These are phyloP conservation scores for Geranomyces michiganensis DNA, from an alignment of 192 early-diverging fungal species.

Conservation along the genomic window DNA sequence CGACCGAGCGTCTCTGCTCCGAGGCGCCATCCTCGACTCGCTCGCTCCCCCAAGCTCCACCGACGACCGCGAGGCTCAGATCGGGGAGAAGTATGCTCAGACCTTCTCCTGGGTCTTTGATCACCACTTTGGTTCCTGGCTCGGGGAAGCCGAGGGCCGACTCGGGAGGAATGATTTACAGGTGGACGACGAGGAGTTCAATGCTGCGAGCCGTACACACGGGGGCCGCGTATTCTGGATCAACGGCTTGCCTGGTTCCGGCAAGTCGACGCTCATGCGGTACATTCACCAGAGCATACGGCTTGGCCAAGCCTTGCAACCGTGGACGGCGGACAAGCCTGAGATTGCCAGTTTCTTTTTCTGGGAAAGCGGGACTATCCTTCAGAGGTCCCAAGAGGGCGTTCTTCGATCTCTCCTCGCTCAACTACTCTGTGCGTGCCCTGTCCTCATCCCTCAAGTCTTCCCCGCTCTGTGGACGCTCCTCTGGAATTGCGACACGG, in stretches of 20 bases:
- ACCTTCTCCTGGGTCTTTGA: constrained; percentile 9
- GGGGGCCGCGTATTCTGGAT: constrained; percentile 3
- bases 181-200: too few species aligned
- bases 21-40: constrained; percentile 8
- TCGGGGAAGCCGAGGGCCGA: not conserved
- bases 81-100: not conserved
- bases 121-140: constrained; percentile 5
- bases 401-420: not conserved
- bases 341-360: constrained; percentile 8
- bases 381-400: constrained; percentile 6
- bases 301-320: not conserved
- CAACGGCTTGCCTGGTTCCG: constrained; percentile 3
- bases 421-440: not conserved
- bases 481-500: constrained; percentile 7
- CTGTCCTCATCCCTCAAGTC: not conserved
- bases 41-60: constrained; percentile 5
- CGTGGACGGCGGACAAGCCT: not conserved
- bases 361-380: constrained; percentile 11
- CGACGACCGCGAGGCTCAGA: constrained; percentile 6
- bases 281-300: constrained; percentile 3
- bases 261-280: constrained; percentile 11
- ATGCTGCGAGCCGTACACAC: not conserved
- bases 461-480: not conserved
- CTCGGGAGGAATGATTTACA: not conserved
- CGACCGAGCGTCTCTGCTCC: constrained; percentile 1